Base-by-base conservation (phyloP, 129 eudicot species). In the Chrysanthemum lavandulifolium region DNA sequence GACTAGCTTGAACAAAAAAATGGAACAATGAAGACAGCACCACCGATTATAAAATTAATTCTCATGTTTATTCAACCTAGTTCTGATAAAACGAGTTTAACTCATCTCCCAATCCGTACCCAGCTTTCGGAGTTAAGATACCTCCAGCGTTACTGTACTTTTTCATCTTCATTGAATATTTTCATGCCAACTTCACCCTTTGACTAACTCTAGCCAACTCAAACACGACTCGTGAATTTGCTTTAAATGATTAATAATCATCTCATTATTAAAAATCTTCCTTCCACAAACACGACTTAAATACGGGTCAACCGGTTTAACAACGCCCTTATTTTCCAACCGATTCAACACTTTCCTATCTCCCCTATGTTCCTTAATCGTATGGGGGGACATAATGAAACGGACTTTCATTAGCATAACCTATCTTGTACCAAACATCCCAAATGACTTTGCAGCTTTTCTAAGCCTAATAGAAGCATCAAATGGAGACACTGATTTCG, bases 51-150 rank as follows among this genome's bases (percentile, higher is more conserved):
- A 11, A 40, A 64, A 13, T 33, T 65, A n/a, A 7, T 53, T 1
- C 8, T 25, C 15, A 13, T 50, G 50, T 13, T 57, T 6, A 72
- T 13, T 47, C 48, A 59, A 5, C 27, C 48, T 7, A 18, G 8
- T 27, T 23, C 45, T 48, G 23, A 56, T 56, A 27, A 51, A 52
- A 12, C 7, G 2, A n/a, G 15, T 52, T 52, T 52, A 94, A 61
- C 75, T 94, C 98, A 21, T 88, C 91, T n/a, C 82, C 87, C 70
- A 94, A 78, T 59, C 97, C 91, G 51, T 87, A 86, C 80, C 97
- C 96, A 9, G 83, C 29, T 36, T 64, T 64, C 12, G 67, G 69
- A 3, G 53, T 64, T 9, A 14, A 64, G 14, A 36, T 64, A 64
- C 31, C 52, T 64, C 69, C 91, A 75, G 87, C 96, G 58, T 76